Conservation (phyloP, 1,139 yeast species). For the Nakaseomyces sp. region DNA sequence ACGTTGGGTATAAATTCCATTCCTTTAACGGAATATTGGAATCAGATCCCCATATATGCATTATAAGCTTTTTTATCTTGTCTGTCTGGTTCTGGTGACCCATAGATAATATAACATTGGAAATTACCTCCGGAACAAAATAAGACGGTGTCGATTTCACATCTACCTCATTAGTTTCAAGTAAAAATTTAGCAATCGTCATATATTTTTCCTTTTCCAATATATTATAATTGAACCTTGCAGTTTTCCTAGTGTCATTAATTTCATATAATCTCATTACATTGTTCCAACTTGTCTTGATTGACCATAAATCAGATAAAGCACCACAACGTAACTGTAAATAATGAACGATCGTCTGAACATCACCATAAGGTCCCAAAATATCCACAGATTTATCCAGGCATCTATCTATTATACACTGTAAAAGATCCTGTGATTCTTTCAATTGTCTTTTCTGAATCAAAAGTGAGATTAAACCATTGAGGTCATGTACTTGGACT, state of each 20-base stretch:
- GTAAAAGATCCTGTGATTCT: conserved; percentile 23
- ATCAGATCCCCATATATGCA: conserved; percentile 17
- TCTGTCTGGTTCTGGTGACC: conserved; percentile 18
- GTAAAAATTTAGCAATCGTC: neutral
- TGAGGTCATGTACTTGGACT: conserved; percentile 16
- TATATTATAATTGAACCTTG: conserved; percentile 12
- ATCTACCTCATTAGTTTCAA: neutral
- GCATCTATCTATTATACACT: conserved; percentile 13
- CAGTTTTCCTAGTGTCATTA: conserved; percentile 3
- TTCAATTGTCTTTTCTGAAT: conserved; percentile 18
- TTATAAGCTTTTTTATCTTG: conserved; percentile 15
- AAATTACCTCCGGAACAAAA: conserved; percentile 12
- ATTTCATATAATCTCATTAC: conserved; percentile 8
- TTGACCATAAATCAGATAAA: conserved; percentile 1
- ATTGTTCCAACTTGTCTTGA: conserved; percentile 12
- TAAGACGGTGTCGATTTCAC: neutral
- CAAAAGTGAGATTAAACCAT: conserved; percentile 18
- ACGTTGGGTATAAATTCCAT: conserved; percentile 12
- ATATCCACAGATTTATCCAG: conserved; percentile 9
- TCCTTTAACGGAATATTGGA: conserved; percentile 2
- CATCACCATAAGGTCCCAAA: conserved; percentile 11
- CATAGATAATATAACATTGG: conserved; percentile 21
- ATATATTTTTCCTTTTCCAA: conserved; percentile 10
- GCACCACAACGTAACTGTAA: conserved; percentile 5
- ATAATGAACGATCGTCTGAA: conserved; percentile 15